These are phyloP conservation scores for Stromatinia cepivora DNA, from an alignment of 2,329 filamentous ascomycete genomes.

Conservation along the genomic window DNA sequence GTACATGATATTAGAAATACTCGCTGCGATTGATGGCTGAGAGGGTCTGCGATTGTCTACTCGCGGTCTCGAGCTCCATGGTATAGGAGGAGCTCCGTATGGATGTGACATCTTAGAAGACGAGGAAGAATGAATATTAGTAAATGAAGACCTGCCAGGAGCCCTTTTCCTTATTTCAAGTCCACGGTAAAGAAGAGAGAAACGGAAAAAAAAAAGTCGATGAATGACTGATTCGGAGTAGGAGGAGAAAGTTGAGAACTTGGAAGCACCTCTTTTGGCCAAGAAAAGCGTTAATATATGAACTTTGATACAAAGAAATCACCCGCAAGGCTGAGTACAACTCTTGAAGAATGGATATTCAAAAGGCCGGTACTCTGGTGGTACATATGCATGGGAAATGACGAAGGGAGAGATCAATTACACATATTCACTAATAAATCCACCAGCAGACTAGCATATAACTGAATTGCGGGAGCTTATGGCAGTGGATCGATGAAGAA, in stretches of 20 bases:
- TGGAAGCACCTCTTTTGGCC: background rate
- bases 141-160: background rate
- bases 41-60: conserved; percentile 36
- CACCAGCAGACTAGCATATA: conserved; percentile 19
- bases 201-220: background rate
- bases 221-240: background rate
- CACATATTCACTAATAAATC: conserved; percentile 18
- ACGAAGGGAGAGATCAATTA: conserved; percentile 8
- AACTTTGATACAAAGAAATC: background rate
- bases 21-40: conserved; percentile 37
- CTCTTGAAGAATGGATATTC: conserved; percentile 14
- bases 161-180: background rate
- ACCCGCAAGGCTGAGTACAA: conserved; percentile 18
- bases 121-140: background rate
- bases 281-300: background rate
- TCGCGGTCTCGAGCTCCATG: conserved; percentile 34
- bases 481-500: conserved; percentile 18
- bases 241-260: background rate
- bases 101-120: conserved; percentile 31
- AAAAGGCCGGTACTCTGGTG: background rate
- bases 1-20: conserved; percentile 51
- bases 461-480: conserved; percentile 8
- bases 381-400: conserved; percentile 21
- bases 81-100: conserved; percentile 35
- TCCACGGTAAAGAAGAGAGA: background rate